Percentiles rank a stretch among this genome's conserved stretches.
Conservation (phyloP, 2,329 filamentous ascomycete genomes). For the Aureobasidium sp. region DNA sequence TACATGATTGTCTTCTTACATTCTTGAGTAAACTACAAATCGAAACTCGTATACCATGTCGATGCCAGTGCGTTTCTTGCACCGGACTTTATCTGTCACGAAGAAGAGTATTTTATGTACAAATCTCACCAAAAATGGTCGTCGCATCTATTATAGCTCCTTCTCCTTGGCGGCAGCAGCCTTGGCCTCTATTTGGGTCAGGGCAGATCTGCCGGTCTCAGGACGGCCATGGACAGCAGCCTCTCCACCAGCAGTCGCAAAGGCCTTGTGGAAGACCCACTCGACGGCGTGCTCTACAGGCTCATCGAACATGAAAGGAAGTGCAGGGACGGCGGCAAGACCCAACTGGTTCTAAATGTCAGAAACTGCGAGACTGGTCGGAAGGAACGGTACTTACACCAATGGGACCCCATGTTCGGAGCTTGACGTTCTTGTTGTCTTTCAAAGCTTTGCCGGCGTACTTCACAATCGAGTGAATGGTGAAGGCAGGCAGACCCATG, state of each 20-base stretch:
- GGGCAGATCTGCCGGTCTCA: conserved; percentile 29
- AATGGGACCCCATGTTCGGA: conserved; percentile 85
- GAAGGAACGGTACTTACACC: conserved; percentile 55
- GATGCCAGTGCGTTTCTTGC: neutral
- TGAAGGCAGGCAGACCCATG: conserved; percentile 91
- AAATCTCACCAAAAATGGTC: neutral
- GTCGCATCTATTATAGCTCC: conserved; percentile 25
- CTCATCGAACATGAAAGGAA: conserved; percentile 80
- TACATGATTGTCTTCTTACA: neutral
- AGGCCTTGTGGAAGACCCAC: conserved; percentile 78
- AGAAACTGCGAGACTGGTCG: conserved; percentile 11
- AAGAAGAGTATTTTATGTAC: conserved; percentile 3
- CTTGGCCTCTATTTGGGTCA: conserved; percentile 27
- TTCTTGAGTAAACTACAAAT: neutral
- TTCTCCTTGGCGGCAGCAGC: conserved; percentile 25
- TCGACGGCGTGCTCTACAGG: conserved; percentile 89
- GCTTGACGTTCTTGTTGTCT: conserved; percentile 61
- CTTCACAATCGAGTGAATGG: conserved; percentile 84
- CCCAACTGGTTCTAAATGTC: conserved; percentile 42
- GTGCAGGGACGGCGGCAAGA: conserved; percentile 61
- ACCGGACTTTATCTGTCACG: neutral
- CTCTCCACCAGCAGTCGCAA: conserved; percentile 62
- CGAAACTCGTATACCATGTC: neutral
- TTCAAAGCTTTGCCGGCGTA: conserved; percentile 87
- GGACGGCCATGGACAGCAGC: conserved; percentile 42